Conservation (phyloP, 139 green algal genomes). For the Zygnema cylindricum region DNA sequence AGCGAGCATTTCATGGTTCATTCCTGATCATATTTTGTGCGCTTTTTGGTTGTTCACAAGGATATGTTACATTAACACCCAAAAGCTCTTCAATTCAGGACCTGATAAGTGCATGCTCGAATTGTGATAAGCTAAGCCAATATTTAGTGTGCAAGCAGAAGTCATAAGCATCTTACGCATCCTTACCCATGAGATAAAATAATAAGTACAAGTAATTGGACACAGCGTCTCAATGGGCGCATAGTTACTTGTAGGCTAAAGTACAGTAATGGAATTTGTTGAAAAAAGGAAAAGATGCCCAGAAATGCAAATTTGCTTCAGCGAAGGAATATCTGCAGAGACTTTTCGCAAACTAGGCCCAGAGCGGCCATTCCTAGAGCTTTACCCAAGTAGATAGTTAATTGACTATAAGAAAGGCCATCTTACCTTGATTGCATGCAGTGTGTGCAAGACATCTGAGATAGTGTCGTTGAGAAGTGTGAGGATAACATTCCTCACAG, state of each 20-base stretch:
- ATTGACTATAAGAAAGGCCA: neutral
- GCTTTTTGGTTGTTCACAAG: no score
- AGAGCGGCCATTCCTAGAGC: neutral
- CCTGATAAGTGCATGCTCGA: no score
- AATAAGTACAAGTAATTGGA: no score
- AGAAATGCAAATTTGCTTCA: neutral
- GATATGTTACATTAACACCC: no score
- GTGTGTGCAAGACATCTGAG: neutral
- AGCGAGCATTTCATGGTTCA: no score
- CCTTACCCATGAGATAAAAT: no score
- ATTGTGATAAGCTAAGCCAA: no score
- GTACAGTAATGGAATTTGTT: neutral
- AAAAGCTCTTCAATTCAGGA: no score
- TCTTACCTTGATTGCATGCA: conserved; percentile 28
- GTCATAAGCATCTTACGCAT: no score
- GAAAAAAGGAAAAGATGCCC: neutral
- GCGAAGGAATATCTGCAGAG: neutral
- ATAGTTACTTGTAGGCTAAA: neutral
- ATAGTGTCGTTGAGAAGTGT: conserved; percentile 32
- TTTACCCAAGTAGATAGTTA: neutral
- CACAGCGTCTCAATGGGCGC: neutral
- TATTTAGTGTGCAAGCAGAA: no score
- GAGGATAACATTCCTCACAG: conserved; percentile 39
- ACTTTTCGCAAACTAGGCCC: neutral
- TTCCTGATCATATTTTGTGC: no score